Base-by-base conservation (phyloP, 441 rosid species). In the Adansonia grandidieri region DNA sequence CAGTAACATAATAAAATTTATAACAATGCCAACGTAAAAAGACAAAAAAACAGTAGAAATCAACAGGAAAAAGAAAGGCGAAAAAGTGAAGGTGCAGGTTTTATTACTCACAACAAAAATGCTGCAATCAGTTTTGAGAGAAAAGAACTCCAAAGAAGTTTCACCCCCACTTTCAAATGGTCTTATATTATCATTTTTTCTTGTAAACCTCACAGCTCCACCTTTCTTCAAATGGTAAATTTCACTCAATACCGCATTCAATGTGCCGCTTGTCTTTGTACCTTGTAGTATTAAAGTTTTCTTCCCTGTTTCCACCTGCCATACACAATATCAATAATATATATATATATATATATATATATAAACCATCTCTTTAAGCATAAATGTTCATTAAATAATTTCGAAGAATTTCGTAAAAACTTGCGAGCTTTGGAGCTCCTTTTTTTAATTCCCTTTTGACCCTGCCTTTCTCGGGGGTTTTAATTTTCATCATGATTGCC, bases 131-230 rank as follows among this genome's bases (percentile, higher is more conserved):
- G 98, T 94, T 87, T 92, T 94, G 17, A 74, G 87, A 64, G 99
- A 96, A 84, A 91, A 96, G 87, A 91, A 92, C 90, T 96, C 98
- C 82, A 96, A 77, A 9, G 97, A 92, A 56, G 97, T 89, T 81
- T 92, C 99, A 54, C 98, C 99, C 42, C 98, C 97, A 50, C 86
- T 86, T 85, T 96, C 99, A 79, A 96, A 96, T 2, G 99, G 99
- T 84, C 98, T 90, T 57, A 96, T 90, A 42, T 91, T 91, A 66
- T 88, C 98, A 82, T 94, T 96, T 90, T 90, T 96, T 42, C 97
- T 92, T 0, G 98, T 88, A 82, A 82, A 96, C 76, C 92, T 88
- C 56, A 94, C 82, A 6, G 93, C 86, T 67, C 85, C 89, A 74
- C 86, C 98, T 78, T 87, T 94, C 90, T 96, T 96, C 64, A 96